Percentiles rank a stretch among this genome's conserved stretches.
phyloP scores from a whole-genome alignment of 2,329 filamentous ascomycete genomes.

The Colletotrichum sublineola region DNA sequence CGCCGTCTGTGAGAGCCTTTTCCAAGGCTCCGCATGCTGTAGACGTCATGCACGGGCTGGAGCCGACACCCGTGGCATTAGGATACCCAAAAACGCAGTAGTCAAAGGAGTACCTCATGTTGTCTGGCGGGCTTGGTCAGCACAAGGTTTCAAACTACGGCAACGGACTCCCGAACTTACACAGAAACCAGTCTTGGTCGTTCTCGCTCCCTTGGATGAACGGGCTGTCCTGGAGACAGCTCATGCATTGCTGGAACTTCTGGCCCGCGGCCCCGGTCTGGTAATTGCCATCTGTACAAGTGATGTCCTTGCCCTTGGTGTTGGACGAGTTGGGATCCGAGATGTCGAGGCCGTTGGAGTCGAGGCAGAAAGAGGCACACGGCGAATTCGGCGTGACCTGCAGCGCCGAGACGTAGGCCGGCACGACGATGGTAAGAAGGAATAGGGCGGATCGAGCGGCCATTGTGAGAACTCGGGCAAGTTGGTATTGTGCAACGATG shows the following conservation, averaged over 20 bases:
- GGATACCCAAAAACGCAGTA: slow-evolving; percentile 67
- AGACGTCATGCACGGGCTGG: slow-evolving; percentile 64
- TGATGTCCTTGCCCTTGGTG: slow-evolving; percentile 60
- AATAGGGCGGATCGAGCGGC: slow-evolving; percentile 42
- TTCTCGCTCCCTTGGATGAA: slow-evolving; percentile 62
- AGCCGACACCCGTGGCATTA: slow-evolving; percentile 59
- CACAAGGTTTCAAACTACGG: too few relatives aligned
- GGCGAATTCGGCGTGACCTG: slow-evolving; percentile 68
- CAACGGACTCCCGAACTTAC: slow-evolving; percentile 54
- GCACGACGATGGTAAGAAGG: slow-evolving; percentile 46
- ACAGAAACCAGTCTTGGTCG: slow-evolving; percentile 69
- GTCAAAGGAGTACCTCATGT: slow-evolving; percentile 65
- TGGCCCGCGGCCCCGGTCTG: slow-evolving; percentile 53
- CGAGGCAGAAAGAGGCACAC: slow-evolving; percentile 64
- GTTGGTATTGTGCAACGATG: neutral
- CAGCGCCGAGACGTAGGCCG: slow-evolving; percentile 52
- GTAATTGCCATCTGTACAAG: slow-evolving; percentile 62
- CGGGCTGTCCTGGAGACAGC: slow-evolving; percentile 65
- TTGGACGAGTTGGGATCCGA: slow-evolving; percentile 62
- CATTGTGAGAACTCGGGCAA: slow-evolving; percentile 33
- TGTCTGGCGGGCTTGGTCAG: slow-evolving; percentile 57
- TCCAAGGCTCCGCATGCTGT: slow-evolving; percentile 64
- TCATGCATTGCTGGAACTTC: slow-evolving; percentile 64
- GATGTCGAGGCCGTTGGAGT: slow-evolving; percentile 55
- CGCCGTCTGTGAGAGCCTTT: slow-evolving; percentile 55